phyloP scores from a whole-genome alignment of 1,284 basidiomycete species.

The Ceraceosorus bombacis region DNA sequence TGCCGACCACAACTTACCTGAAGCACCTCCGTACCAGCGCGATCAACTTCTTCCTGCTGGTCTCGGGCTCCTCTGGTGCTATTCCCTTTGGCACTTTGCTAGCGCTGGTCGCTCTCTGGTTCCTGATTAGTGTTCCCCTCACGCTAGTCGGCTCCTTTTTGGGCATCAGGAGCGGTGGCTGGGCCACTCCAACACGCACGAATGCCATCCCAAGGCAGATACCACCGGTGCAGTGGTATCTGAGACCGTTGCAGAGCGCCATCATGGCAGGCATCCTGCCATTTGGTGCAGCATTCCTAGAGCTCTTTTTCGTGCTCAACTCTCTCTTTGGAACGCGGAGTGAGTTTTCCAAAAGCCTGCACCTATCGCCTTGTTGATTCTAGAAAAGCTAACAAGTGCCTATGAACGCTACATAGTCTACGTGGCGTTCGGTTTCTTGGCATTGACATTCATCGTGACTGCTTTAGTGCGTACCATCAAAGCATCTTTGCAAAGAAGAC shows the following conservation, averaged over 20 bases:
- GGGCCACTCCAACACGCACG: constrained; percentile 75
- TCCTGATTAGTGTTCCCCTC: constrained; percentile 80
- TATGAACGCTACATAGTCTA: constrained; percentile 17
- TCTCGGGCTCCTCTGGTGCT: constrained; percentile 81
- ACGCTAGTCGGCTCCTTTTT: constrained; percentile 58
- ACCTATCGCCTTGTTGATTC: background rate
- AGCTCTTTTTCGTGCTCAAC: constrained; percentile 87
- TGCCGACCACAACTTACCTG: no score
- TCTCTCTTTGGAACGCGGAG: constrained; percentile 79
- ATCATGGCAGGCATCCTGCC: constrained; percentile 84
- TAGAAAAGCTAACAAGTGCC: constrained; percentile 6
- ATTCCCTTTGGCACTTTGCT: constrained; percentile 90
- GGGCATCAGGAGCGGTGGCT: constrained; percentile 78
- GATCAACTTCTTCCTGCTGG: constrained; percentile 56
- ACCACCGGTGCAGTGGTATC: constrained; percentile 48
- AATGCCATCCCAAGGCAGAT: constrained; percentile 71
- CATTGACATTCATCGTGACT: constrained; percentile 77
- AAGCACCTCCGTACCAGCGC: constrained; percentile 1
- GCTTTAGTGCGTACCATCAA: constrained; percentile 70
- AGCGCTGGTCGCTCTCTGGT: constrained; percentile 86
- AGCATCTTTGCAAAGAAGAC: constrained; percentile 1
- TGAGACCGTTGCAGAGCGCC: constrained; percentile 59
- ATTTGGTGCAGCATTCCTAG: constrained; percentile 92
- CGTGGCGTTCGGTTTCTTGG: constrained; percentile 92
- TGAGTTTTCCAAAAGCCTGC: background rate